A percentile compares a stretch with the other conserved stretches of the same genome.
Evolutionary conservation across 345 rosid species (phyloP).

Genomic region (Boechera stricta): DNA sequence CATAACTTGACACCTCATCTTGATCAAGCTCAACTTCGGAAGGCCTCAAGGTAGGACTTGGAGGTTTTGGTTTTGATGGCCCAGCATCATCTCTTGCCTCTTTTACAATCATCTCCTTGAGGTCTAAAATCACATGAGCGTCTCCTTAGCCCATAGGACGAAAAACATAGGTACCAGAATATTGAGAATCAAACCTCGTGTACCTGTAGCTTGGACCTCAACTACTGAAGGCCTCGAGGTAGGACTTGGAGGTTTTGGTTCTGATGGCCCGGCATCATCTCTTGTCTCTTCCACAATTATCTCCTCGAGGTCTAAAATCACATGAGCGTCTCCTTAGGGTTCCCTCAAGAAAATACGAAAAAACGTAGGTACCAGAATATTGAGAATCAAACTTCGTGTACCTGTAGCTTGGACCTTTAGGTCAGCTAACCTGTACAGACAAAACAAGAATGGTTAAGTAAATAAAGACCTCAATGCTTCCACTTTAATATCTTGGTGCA

Average conservation of each 20-base stretch:
- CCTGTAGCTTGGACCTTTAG: neutral
- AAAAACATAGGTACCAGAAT: constrained; percentile 7
- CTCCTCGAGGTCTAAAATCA: constrained; percentile 61
- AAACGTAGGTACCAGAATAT: constrained; percentile 3
- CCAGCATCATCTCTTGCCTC: constrained; percentile 60
- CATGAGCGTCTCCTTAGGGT: constrained; percentile 53
- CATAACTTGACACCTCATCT: constrained; percentile 57
- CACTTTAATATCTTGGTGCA: neutral
- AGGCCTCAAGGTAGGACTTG: constrained; percentile 61
- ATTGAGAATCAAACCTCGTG: neutral
- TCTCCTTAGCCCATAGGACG: constrained; percentile 58
- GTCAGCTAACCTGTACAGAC: constrained; percentile 14
- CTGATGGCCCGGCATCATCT: constrained; percentile 61
- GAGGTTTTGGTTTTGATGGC: constrained; percentile 57
- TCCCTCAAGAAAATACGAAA: neutral
- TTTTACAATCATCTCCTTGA: constrained; percentile 55
- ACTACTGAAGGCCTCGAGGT: constrained; percentile 64
- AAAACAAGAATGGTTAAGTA: constrained; percentile 30
- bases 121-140: constrained; percentile 67
- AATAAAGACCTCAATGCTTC: neutral
- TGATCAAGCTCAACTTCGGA: constrained; percentile 51
- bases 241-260: constrained; percentile 56
- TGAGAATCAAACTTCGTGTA: constrained; percentile 10
- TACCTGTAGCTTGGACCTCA: constrained; percentile 17
- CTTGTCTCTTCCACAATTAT: constrained; percentile 61